These are phyloP conservation scores for Ricinus communis DNA, from an alignment of 345 rosid species.

Conservation along the genomic window DNA sequence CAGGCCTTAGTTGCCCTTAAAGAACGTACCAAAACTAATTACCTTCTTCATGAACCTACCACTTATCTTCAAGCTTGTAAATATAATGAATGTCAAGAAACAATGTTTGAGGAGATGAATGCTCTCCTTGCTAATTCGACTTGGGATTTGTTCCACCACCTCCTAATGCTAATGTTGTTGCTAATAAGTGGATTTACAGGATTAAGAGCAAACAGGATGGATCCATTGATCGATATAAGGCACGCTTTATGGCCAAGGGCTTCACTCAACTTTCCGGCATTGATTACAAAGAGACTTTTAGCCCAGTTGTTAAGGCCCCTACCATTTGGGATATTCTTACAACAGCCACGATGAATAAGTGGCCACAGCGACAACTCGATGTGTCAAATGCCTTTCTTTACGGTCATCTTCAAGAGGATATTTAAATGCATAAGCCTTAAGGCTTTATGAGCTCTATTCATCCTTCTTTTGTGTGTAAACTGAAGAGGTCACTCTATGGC, in stretches of 20 bases:
- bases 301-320: background rate
- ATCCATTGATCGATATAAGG: background rate
- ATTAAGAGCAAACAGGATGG: background rate
- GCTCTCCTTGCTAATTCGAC: too few species aligned
- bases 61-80: too few species aligned
- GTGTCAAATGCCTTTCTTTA: background rate
- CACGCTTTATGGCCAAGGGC: too few species aligned
- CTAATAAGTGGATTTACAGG: too few species aligned
- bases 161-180: too few species aligned
- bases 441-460: background rate
- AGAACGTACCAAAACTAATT: too few species aligned
- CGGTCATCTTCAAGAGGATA: background rate
- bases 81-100: too few species aligned
- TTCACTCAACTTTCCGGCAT: background rate
- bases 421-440: background rate
- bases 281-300: background rate
- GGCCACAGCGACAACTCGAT: background rate
- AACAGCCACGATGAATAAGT: background rate
- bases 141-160: too few species aligned
- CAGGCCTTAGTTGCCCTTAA: too few species aligned
- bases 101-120: too few species aligned
- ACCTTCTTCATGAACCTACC: too few species aligned
- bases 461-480: background rate
- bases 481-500: background rate
- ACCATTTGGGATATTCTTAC: background rate